Percentiles rank a stretch among this genome's conserved stretches.
These are phyloP conservation scores for Ulmus americana DNA, from an alignment of 331 rosid genomes.

Conservation along the genomic window DNA sequence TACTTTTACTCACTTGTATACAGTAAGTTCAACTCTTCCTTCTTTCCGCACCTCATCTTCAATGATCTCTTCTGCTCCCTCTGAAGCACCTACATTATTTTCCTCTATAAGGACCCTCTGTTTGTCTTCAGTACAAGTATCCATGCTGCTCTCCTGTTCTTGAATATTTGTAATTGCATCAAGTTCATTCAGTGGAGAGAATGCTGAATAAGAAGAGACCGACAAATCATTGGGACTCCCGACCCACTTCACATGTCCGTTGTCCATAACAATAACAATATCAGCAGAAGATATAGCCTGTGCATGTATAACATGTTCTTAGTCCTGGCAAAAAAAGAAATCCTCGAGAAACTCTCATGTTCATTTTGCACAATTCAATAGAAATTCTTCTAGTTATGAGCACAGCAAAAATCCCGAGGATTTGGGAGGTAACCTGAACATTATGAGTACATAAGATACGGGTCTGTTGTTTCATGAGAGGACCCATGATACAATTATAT, in stretches of 20 bases:
- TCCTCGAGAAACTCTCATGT: neutral
- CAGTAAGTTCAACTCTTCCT: constrained; percentile 75
- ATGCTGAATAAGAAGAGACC: constrained; percentile 44
- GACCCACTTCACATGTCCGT: constrained; percentile 78
- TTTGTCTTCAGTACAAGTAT: constrained; percentile 27
- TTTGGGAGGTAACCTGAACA: constrained; percentile 52
- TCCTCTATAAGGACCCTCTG: constrained; percentile 30
- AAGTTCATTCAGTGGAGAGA: constrained; percentile 66
- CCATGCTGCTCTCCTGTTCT: constrained; percentile 35
- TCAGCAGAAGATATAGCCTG: constrained; percentile 87
- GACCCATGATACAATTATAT: constrained; percentile 66
- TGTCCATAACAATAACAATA: constrained; percentile 64
- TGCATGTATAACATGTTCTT: too few species aligned
- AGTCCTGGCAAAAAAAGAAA: constrained; percentile 5
- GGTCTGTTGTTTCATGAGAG: constrained; percentile 56
- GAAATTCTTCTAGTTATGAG: neutral
- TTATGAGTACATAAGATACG: constrained; percentile 78
- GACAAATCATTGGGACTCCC: constrained; percentile 53
- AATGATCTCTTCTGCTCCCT: constrained; percentile 42
- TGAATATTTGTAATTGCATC: constrained; percentile 38
- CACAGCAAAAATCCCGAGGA: constrained; percentile 3
- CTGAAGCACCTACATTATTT: constrained; percentile 25
- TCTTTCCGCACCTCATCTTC: constrained; percentile 78
- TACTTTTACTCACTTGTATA: constrained; percentile 63
- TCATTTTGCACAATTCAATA: neutral